Conservation (phyloP, 2,329 filamentous ascomycete genomes). For the Didymella lethalis region DNA sequence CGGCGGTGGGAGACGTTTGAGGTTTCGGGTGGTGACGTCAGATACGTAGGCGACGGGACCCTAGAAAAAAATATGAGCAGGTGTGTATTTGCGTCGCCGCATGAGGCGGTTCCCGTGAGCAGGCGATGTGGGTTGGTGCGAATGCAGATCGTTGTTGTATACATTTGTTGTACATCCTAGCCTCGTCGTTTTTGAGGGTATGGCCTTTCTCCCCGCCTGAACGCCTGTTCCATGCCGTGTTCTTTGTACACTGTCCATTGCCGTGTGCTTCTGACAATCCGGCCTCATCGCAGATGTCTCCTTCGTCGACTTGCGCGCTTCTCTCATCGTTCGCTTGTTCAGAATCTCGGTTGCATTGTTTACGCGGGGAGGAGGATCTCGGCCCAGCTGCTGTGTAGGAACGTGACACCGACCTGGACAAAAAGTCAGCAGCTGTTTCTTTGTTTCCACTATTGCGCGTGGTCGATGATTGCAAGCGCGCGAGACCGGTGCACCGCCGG, state of each 20-base stretch:
- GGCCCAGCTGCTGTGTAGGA: constrained; percentile 62
- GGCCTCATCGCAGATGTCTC: background rate
- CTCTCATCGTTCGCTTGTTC: constrained; percentile 6
- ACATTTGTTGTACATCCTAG: constrained; percentile 26
- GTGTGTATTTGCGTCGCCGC: background rate
- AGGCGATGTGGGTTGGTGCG: background rate
- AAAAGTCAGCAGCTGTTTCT: constrained; percentile 27
- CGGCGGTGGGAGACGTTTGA: constrained; percentile 1
- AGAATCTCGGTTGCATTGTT: constrained; percentile 26
- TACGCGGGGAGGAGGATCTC: constrained; percentile 61
- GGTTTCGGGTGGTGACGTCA: constrained; percentile 10
- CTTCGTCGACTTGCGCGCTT: background rate
- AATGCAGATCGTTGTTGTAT: constrained; percentile 23
- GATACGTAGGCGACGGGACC: background rate
- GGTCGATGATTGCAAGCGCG: background rate
- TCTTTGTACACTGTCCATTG: constrained; percentile 4
- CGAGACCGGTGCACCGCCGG: constrained; percentile 2
- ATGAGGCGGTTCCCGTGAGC: background rate
- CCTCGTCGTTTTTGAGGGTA: constrained; percentile 8
- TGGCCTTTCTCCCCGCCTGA: constrained; percentile 20
- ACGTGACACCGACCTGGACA: constrained; percentile 58
- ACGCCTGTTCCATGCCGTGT: constrained; percentile 27
- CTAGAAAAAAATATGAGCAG: constrained; percentile 2
- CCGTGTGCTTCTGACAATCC: background rate
- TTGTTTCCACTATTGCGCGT: constrained; percentile 4